These are phyloP conservation scores for Stachybotrys chlorohalonatus DNA, from an alignment of 2,329 filamentous ascomycete species.

Conservation along the genomic window DNA sequence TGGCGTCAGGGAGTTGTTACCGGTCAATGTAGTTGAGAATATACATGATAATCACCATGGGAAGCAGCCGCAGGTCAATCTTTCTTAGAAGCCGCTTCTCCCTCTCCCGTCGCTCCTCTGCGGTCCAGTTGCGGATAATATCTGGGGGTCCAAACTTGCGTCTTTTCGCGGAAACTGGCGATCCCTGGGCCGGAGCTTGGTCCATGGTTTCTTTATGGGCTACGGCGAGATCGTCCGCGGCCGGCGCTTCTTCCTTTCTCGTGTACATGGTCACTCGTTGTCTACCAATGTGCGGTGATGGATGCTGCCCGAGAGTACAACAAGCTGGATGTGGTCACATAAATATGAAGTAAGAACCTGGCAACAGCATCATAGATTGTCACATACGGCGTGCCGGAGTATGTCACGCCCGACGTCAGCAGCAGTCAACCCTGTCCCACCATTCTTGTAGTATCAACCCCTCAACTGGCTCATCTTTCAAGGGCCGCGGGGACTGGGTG, in stretches of 20 bases:
- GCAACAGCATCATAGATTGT: too few relatives aligned
- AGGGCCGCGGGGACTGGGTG: background rate
- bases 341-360: too few relatives aligned
- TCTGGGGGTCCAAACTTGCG: constrained; percentile 14
- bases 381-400: too few relatives aligned
- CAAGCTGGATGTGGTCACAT: background rate
- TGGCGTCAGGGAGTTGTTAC: constrained; percentile 5
- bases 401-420: too few relatives aligned
- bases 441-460: background rate
- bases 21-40: constrained; percentile 54
- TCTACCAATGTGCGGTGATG: background rate
- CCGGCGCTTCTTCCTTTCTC: background rate
- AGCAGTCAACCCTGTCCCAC: background rate
- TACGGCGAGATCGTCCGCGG: background rate
- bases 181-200: background rate
- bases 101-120: constrained; percentile 33
- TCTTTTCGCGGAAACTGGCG: background rate
- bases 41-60: constrained; percentile 55
- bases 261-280: background rate
- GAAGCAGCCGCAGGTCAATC: constrained; percentile 51
- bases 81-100: constrained; percentile 50
- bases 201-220: background rate
- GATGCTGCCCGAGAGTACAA: background rate
- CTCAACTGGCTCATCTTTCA: background rate
- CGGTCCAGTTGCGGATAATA: constrained; percentile 28